phyloP scores from a whole-genome alignment of 768 basidiomycete genomes.

The Russula lepida region DNA sequence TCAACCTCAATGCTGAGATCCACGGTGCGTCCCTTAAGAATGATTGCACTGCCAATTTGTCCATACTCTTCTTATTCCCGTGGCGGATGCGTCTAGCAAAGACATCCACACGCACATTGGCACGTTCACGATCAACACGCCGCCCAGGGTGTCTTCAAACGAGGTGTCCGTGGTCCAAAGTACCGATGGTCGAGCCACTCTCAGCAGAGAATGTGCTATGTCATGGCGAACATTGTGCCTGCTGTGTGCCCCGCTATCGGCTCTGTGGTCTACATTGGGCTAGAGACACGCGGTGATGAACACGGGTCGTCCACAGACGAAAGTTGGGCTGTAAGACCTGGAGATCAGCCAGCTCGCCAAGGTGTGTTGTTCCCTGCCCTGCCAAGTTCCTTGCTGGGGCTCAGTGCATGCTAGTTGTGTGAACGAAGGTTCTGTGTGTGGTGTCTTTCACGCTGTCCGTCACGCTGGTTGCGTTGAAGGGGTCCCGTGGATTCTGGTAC shows the following conservation, averaged over 20 bases:
- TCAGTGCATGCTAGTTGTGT: neutral
- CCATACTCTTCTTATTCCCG: conserved; percentile 9
- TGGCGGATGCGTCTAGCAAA: conserved; percentile 94
- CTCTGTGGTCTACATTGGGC: conserved; percentile 88
- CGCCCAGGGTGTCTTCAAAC: conserved; percentile 27
- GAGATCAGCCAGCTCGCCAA: conserved; percentile 96
- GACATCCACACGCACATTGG: conserved; percentile 96
- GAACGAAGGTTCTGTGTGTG: conserved; percentile 73
- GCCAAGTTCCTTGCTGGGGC: too few species aligned
- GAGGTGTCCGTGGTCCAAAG: conserved; percentile 33
- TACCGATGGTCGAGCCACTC: conserved; percentile 65
- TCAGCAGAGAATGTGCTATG: conserved; percentile 94
- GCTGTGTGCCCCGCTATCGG: conserved; percentile 92
- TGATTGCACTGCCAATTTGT: neutral
- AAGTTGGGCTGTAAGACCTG: conserved; percentile 82
- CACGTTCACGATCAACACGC: conserved; percentile 73
- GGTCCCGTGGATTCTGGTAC: conserved; percentile 93
- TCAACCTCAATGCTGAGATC: conserved; percentile 73
- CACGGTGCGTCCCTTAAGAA: conserved; percentile 50
- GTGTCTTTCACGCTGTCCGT: conserved; percentile 91
- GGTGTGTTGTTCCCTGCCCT: conserved; percentile 36
- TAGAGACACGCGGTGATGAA: conserved; percentile 98
- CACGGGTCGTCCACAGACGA: conserved; percentile 93
- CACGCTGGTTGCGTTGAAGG: conserved; percentile 89
- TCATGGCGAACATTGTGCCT: conserved; percentile 95